A percentile compares a stretch with the other conserved stretches of the same genome.
These are phyloP conservation scores for Blastomyces emzantsi DNA, from an alignment of 2,329 filamentous ascomycete species.

Conservation along the genomic window DNA sequence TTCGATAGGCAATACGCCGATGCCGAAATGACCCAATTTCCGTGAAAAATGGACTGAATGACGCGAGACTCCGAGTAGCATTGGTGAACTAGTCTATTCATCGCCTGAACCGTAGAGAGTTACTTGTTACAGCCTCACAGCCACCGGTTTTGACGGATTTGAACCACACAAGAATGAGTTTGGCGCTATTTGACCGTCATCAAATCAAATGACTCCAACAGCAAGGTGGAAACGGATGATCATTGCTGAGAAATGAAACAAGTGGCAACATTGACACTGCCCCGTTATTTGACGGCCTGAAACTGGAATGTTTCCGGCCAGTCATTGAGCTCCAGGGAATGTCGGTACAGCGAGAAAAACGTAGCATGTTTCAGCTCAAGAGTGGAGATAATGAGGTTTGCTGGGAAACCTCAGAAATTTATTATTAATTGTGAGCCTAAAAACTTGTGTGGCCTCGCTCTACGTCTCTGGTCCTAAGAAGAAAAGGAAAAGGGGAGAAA, in stretches of 20 bases:
- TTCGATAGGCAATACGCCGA: not conserved
- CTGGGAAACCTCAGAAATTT: not conserved
- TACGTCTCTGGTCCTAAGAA: not conserved
- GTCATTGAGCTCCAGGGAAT: no score
- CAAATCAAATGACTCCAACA: not conserved
- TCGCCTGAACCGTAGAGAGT: not conserved
- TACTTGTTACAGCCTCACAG: no score
- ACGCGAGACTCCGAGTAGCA: not conserved
- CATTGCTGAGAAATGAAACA: not conserved
- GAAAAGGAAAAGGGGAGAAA: not conserved
- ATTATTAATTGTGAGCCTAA: not conserved
- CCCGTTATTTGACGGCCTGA: not conserved
- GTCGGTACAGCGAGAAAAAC: not conserved
- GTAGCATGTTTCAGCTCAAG: no score
- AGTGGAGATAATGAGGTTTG: not conserved
- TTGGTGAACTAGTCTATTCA: not conserved
- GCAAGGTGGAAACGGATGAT: not conserved
- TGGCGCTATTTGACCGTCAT: not conserved
- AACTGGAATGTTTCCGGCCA: not conserved
- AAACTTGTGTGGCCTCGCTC: not conserved
- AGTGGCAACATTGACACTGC: not conserved
- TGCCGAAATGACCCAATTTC: not conserved
- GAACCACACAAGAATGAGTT: not conserved
- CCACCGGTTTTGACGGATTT: no score
- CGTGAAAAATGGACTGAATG: no score